Percentiles rank a stretch among this genome's conserved stretches.
Evolutionary conservation across 495 filamentous ascomycete species (phyloP).

Genomic region (Aspergillus coremiiformis): DNA sequence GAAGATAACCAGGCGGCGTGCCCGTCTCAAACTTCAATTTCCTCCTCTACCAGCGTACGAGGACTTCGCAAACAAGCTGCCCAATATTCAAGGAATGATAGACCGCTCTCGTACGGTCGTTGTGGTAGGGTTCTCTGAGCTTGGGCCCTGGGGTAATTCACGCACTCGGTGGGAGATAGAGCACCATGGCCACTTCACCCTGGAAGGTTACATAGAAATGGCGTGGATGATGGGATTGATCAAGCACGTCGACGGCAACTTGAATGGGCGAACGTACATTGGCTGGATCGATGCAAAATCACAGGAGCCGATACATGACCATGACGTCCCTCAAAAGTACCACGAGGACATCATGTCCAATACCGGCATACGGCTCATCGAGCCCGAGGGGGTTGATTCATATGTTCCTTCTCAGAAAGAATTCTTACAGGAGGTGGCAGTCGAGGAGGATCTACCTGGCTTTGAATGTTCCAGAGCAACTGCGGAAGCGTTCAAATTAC

Average conservation of each 20-base stretch:
- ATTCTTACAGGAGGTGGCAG: conserved; percentile 90
- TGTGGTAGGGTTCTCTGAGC: conserved; percentile 90
- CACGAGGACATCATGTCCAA: conserved; percentile 92
- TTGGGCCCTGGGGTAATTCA: conserved; percentile 96
- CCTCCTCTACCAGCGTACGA: conserved; percentile 61
- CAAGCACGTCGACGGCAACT: conserved; percentile 89
- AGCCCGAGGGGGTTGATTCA: conserved; percentile 86
- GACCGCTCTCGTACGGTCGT: conserved; percentile 95
- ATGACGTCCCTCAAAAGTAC: conserved; percentile 91
- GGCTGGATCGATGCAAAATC: conserved; percentile 95
- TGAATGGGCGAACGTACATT: conserved; percentile 91
- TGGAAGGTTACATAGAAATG: conserved; percentile 98
- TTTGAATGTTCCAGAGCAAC: conserved; percentile 96
- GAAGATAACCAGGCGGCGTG: conserved; percentile 56
- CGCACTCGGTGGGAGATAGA: conserved; percentile 99
- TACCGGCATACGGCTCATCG: conserved; percentile 93
- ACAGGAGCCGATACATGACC: conserved; percentile 90
- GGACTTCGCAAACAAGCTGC: conserved; percentile 37
- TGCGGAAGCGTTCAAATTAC: conserved; percentile 89
- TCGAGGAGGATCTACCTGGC: conserved; percentile 90
- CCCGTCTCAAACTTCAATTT: conserved; percentile 93
- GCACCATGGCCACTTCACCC: conserved; percentile 88
- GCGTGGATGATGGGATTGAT: conserved; percentile 99
- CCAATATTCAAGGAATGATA: conserved; percentile 81
- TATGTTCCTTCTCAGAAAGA: conserved; percentile 98